A percentile compares a stretch with the other conserved stretches of the same genome.
phyloP scores from a whole-genome alignment of 2,329 filamentous ascomycete genomes.

The Fusarium anguioides region DNA sequence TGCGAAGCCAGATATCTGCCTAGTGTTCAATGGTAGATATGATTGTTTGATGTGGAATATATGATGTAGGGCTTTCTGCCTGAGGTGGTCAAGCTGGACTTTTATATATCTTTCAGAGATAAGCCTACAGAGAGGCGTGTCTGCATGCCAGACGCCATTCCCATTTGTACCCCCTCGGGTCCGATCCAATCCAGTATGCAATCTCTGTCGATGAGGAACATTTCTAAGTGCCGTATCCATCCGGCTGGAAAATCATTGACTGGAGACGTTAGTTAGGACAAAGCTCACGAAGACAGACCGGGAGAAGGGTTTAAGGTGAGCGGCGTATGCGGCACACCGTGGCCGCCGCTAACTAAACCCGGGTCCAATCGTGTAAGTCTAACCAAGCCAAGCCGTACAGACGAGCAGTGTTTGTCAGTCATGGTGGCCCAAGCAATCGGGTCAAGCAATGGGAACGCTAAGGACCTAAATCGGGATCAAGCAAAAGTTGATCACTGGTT shows the following conservation, averaged over 20 bases:
- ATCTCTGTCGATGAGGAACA: constrained; percentile 14
- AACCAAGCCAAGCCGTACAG: constrained; percentile 7
- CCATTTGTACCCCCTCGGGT: constrained; percentile 1
- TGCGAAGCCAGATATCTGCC: constrained; percentile 9
- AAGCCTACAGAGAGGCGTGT: constrained; percentile 19
- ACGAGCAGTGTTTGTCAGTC: constrained; percentile 20
- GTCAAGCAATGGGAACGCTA: constrained; percentile 17
- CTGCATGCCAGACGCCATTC: constrained; percentile 8
- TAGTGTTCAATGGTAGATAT: neutral
- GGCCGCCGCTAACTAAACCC: constrained; percentile 3
- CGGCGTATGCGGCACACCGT: constrained; percentile 30
- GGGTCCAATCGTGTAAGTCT: neutral
- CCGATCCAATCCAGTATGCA: neutral
- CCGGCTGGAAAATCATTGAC: constrained; percentile 20
- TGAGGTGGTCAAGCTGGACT: constrained; percentile 20
- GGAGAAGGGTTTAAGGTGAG: constrained; percentile 30
- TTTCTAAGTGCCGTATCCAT: constrained; percentile 3
- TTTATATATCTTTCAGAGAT: constrained; percentile 34
- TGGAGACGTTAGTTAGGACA: constrained; percentile 16
- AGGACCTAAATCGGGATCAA: constrained; percentile 9
- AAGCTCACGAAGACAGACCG: constrained; percentile 41
- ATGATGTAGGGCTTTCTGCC: constrained; percentile 20
- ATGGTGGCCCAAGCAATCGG: constrained; percentile 6
- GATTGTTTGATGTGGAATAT: constrained; percentile 15
- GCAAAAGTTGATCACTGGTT: constrained; percentile 4